Conservation (phyloP, 345 rosid genomes). For the Capsella bursapastoris region DNA sequence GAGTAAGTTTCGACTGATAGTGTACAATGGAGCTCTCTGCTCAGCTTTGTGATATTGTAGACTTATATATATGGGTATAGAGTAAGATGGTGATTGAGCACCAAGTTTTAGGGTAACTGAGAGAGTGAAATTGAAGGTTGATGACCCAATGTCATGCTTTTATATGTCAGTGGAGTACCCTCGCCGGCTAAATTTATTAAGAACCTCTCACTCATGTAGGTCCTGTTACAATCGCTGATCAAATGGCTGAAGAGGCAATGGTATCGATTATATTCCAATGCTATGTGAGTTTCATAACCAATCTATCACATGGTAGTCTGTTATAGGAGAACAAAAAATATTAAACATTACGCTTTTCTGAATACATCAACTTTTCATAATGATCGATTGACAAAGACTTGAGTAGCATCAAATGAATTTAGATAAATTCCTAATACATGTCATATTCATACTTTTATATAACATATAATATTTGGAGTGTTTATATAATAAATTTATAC, state of each 20-base stretch:
- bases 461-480: no score
- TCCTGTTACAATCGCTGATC: conserved; percentile 97
- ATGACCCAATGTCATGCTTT: background rate
- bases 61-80: background rate
- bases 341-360: no score
- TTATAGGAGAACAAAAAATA: no score
- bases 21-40: background rate
- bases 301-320: no score
- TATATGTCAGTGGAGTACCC: background rate
- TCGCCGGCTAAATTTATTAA: background rate
- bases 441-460: no score
- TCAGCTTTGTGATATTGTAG: background rate
- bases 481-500: no score
- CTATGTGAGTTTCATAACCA: conserved; percentile 60
- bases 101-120: background rate
- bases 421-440: no score
- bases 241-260: conserved; percentile 93
- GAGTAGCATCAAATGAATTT: no score
- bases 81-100: conserved; percentile 15
- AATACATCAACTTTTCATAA: no score
- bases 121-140: background rate
- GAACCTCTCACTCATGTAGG: conserved; percentile 48
- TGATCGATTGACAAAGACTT: no score
- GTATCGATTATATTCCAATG: conserved; percentile 73
- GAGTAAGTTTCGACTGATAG: conserved; percentile 52